These are phyloP conservation scores for Athelia sp. DNA, from an alignment of 1,284 basidiomycete genomes.

Conservation along the genomic window DNA sequence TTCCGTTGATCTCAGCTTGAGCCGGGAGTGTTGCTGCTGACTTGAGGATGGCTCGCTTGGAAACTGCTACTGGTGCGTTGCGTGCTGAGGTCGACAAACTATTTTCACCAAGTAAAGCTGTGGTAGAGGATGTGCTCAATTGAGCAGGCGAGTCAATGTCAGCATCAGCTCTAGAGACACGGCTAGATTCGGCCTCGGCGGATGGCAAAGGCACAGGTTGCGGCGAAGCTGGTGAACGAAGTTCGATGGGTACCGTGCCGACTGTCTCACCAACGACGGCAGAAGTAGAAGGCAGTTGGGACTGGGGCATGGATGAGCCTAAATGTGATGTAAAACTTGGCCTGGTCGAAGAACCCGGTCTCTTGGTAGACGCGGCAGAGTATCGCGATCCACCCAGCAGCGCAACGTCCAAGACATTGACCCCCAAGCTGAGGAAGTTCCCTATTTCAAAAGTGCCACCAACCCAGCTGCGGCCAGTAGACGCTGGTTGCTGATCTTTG, in stretches of 20 bases:
- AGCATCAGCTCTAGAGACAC: not conserved
- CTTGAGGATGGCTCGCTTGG: not conserved
- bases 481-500: constrained; percentile 14
- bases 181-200: not conserved
- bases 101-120: not conserved
- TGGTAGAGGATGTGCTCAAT: not conserved
- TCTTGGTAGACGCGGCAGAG: not conserved
- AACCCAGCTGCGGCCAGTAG: constrained; percentile 47
- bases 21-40: not conserved
- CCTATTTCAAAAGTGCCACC: constrained; percentile 75
- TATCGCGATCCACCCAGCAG: constrained; percentile 9
- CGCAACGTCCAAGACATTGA: constrained; percentile 41
- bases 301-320: constrained; percentile 4
- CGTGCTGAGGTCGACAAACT: not conserved
- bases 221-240: constrained; percentile 9
- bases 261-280: constrained; percentile 10
- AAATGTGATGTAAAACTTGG: not conserved
- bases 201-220: constrained; percentile 9
- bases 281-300: constrained; percentile 1
- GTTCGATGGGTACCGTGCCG: constrained; percentile 10
- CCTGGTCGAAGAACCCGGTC: not conserved
- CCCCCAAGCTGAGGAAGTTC: constrained; percentile 43
- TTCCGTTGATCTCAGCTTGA: constrained; percentile 15
- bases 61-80: not conserved
- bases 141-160: not conserved